These are phyloP conservation scores for Malassezia slooffiae DNA, from an alignment of 1,284 basidiomycete genomes.

Conservation along the genomic window DNA sequence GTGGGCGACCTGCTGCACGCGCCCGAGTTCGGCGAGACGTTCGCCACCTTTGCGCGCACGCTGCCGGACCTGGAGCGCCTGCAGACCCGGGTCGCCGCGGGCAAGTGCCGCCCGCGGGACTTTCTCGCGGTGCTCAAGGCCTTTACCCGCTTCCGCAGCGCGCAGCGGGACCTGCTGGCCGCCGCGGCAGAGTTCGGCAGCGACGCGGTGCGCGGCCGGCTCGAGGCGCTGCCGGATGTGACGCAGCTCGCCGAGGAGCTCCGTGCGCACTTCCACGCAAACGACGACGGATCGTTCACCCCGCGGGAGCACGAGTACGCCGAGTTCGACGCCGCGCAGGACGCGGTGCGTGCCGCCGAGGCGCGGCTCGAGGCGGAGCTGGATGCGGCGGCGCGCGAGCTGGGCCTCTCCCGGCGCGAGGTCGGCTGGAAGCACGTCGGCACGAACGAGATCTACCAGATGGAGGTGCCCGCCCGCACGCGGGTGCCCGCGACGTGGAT, in stretches of 20 bases:
- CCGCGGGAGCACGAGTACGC: slow-evolving; percentile 28
- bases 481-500: slow-evolving; percentile 40
- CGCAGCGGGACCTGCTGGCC: slow-evolving; percentile 11
- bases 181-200: slow-evolving; percentile 17
- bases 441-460: slow-evolving; percentile 45
- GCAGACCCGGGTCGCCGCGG: slow-evolving; percentile 37
- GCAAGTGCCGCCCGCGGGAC: slow-evolving; percentile 41
- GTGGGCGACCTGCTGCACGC: slow-evolving; percentile 36
- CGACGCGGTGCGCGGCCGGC: slow-evolving; percentile 16
- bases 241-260: slow-evolving; percentile 24
- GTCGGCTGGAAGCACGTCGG: slow-evolving; percentile 44
- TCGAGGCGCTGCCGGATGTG: slow-evolving; percentile 34
- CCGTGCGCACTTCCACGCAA: slow-evolving; percentile 25
- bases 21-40: slow-evolving; percentile 28
- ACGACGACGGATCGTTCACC: slow-evolving; percentile 39
- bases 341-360: slow-evolving; percentile 26
- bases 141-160: slow-evolving; percentile 22
- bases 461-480: slow-evolving; percentile 39
- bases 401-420: slow-evolving; percentile 23
- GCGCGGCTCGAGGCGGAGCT: slow-evolving; percentile 31
- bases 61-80: slow-evolving; percentile 43
- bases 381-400: slow-evolving; percentile 20
- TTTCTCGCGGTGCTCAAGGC: slow-evolving; percentile 38
- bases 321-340: slow-evolving; percentile 31
- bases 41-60: slow-evolving; percentile 28